Evolutionary conservation across 106 monocot species (phyloP), one percentile per base, ranked within the genome.

Genomic region (Triglochin maritima): DNA sequence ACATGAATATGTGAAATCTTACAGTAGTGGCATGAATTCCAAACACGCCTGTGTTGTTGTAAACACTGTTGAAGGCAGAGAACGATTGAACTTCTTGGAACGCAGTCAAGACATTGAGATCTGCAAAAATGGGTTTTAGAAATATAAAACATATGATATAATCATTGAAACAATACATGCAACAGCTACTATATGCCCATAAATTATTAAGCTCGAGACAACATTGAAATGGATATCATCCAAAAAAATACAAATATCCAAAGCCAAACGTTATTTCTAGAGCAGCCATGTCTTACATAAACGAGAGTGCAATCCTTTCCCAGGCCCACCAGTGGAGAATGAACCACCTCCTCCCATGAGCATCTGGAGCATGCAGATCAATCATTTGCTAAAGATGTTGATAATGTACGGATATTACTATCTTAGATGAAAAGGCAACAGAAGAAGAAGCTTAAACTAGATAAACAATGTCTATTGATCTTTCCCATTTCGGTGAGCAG

Each of bases 301-400:
- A 67, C 8, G 74, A 67, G 90, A 90, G 73, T 86, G 68, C 83
- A 90, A 84, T 44, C 90, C 90, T 70, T 90, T 90, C 46, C 90
- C 90, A 42, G 86, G 90, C 4, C 90, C 86, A 52, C 90, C 90
- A 69, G 83, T 75, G 56, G 90, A 90, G 62, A 86, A 90, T 14
- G 83, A 81, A 49, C 90, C 86, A 62, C 90, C 90, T 42, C 90
- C 90, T 63, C 90, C 90, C 83, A 90, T 81, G 64, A 90, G 81
- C 65, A 81, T 83, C 89, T 89, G 81, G 11, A 29, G 66, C 3
- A 74, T 64, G 9, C 78, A 46, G 10, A 66, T 64, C 6, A 13
- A 64, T 52, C 29, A 29, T 29, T 29, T 29, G 29, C 29, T 29
- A 29, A 29, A 29, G 29, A 29, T 29, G 29, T 29, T 29, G 29